phyloP scores from a whole-genome alignment of 2,329 filamentous ascomycete genomes.

The Macrophomina pseudophaseolina region DNA sequence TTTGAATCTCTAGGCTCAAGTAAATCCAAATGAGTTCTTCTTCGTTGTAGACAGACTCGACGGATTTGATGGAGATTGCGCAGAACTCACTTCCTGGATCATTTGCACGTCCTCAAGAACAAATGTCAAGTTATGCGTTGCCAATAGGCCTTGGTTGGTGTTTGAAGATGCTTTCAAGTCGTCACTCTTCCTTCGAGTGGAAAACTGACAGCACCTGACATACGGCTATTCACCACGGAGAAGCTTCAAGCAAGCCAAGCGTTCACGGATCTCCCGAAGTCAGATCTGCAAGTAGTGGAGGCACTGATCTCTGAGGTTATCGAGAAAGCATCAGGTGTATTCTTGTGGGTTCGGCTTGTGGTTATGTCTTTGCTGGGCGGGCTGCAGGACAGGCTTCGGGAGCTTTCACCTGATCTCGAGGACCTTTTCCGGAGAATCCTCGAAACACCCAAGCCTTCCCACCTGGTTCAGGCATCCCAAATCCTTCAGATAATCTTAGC shows the following conservation, averaged over 20 bases:
- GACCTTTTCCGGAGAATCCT: slow-evolving; percentile 28
- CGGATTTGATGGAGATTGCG: slow-evolving; percentile 13
- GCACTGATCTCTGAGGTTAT: slow-evolving; percentile 14
- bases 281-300: background rate
- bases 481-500: slow-evolving; percentile 27
- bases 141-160: slow-evolving; percentile 1
- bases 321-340: slow-evolving; percentile 30
- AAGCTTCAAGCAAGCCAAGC: background rate
- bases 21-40: background rate
- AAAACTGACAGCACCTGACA: slow-evolving; percentile 19
- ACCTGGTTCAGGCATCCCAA: slow-evolving; percentile 28
- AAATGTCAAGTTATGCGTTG: slow-evolving; percentile 20
- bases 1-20: background rate
- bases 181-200: slow-evolving; percentile 1
- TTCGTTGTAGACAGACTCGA: slow-evolving; percentile 28
- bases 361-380: slow-evolving; percentile 28
- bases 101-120: background rate
- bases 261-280: background rate
- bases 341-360: slow-evolving; percentile 33
- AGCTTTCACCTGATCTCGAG: slow-evolving; percentile 29
- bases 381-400: slow-evolving; percentile 24
- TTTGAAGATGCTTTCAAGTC: slow-evolving; percentile 16
- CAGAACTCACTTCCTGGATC: background rate
- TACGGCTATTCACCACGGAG: background rate
- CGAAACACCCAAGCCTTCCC: background rate